Conservation (phyloP, 225 moss, liverwort and hornwort genomes). For the Sphagnum contortum region DNA sequence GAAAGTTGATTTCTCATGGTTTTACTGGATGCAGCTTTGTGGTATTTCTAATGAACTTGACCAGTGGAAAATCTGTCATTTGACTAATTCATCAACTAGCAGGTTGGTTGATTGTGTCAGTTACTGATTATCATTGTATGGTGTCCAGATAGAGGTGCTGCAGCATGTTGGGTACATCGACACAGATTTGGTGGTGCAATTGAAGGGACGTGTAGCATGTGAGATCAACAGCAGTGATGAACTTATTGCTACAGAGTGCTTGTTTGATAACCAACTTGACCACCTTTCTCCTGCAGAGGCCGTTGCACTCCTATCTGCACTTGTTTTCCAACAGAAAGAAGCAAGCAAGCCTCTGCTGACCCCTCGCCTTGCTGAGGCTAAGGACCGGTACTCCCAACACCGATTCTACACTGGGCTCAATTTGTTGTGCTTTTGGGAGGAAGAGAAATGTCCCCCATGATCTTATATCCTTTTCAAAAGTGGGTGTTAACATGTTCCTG, state of each 20-base stretch:
- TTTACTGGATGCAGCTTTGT: too few species aligned
- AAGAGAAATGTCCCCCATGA: background rate
- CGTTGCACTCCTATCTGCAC: slow-evolving; percentile 89
- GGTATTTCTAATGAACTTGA: too few species aligned
- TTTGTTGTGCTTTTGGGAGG: background rate
- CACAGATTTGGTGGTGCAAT: slow-evolving; percentile 83
- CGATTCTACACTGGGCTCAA: background rate
- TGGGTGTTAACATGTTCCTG: too few species aligned
- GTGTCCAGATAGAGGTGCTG: slow-evolving; percentile 78
- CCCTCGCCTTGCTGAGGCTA: slow-evolving; percentile 68
- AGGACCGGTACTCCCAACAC: slow-evolving; percentile 32
- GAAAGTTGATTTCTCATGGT: background rate
- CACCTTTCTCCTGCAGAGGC: slow-evolving; percentile 87
- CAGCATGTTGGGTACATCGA: slow-evolving; percentile 88
- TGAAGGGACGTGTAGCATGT: slow-evolving; percentile 96
- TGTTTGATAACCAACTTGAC: slow-evolving; percentile 96
- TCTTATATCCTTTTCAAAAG: too few species aligned
- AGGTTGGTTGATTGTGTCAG: too few species aligned
- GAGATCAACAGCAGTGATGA: slow-evolving; percentile 98
- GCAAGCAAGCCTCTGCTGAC: slow-evolving; percentile 85
- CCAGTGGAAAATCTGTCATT: too few species aligned
- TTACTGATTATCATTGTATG: background rate
- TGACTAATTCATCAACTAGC: too few species aligned
- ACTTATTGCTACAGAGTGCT: slow-evolving; percentile 91
- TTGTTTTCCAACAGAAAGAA: slow-evolving; percentile 93